Conservation (phyloP, 2,329 filamentous ascomycete species). For the Pseudocercospora cruenta region DNA sequence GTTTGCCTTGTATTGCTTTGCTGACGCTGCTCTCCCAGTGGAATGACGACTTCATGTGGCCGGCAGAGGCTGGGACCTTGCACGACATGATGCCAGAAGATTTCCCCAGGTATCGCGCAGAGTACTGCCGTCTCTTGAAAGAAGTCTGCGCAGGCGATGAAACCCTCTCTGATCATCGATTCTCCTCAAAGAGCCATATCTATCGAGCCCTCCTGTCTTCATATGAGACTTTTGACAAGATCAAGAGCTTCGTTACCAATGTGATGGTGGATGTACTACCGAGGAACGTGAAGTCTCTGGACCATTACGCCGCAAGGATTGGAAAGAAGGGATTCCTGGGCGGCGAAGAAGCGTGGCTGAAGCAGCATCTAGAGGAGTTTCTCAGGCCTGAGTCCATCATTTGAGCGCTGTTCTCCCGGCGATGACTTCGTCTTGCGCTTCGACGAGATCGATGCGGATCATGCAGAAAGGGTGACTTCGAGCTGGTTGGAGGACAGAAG, state of each 20-base stretch:
- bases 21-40: constrained; percentile 5
- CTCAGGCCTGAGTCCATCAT: background rate
- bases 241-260: constrained; percentile 23
- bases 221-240: constrained; percentile 19
- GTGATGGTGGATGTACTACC: constrained; percentile 23
- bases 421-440: background rate
- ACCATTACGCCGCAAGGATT: constrained; percentile 15
- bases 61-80: constrained; percentile 1
- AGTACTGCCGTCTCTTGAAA: constrained; percentile 22
- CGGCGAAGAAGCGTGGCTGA: constrained; percentile 22
- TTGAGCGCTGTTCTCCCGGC: background rate
- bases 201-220: constrained; percentile 21
- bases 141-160: constrained; percentile 17
- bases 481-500: too few species aligned
- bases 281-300: constrained; percentile 9
- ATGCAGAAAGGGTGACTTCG: too few species aligned
- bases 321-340: constrained; percentile 16
- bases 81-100: constrained; percentile 19
- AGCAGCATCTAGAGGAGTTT: constrained; percentile 14
- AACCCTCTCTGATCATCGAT: constrained; percentile 13
- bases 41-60: constrained; percentile 21
- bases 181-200: constrained; percentile 27
- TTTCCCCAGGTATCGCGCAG: constrained; percentile 21
- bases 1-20: background rate
- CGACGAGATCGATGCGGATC: background rate